Evolutionary conservation across 192 early-diverging fungal species (phyloP).

Genomic region (Backusella circina): DNA sequence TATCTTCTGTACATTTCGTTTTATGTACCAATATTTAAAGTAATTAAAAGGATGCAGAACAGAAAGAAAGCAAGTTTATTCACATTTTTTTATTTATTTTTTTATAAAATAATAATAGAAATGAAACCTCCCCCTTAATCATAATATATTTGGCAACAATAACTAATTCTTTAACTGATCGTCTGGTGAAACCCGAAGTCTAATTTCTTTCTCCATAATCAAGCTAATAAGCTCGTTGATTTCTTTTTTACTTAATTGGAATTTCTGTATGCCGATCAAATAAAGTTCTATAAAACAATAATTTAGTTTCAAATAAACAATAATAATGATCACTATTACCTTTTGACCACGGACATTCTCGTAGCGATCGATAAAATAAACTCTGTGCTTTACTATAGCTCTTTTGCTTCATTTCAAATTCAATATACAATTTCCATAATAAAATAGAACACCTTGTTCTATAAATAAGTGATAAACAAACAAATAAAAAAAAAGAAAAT

Average conservation of each 20-base stretch:
- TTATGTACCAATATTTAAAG: background rate
- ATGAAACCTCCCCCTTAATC: background rate
- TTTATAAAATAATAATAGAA: background rate
- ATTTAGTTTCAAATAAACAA: background rate
- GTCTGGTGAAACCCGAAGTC: conserved; percentile 40
- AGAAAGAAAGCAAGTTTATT: conserved; percentile 7
- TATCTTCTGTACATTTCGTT: background rate
- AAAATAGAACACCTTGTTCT: conserved; percentile 44
- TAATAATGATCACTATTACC: conserved; percentile 30
- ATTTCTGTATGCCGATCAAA: conserved; percentile 44
- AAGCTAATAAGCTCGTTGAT: conserved; percentile 45
- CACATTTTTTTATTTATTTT: background rate
- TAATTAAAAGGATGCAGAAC: background rate
- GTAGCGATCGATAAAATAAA: conserved; percentile 55
- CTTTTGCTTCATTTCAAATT: conserved; percentile 51
- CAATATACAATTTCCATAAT: conserved; percentile 60
- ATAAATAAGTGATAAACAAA: conserved; percentile 15
- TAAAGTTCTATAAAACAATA: conserved; percentile 43
- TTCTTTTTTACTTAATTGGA: conserved; percentile 48
- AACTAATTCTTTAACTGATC: conserved; percentile 11
- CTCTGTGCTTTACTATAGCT: conserved; percentile 41
- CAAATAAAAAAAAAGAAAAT: background rate
- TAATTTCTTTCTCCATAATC: conserved; percentile 67
- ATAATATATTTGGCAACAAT: background rate
- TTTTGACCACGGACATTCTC: conserved; percentile 69